phyloP scores from a whole-genome alignment of 2,329 filamentous ascomycete genomes.

The Laburnicola sp. region DNA sequence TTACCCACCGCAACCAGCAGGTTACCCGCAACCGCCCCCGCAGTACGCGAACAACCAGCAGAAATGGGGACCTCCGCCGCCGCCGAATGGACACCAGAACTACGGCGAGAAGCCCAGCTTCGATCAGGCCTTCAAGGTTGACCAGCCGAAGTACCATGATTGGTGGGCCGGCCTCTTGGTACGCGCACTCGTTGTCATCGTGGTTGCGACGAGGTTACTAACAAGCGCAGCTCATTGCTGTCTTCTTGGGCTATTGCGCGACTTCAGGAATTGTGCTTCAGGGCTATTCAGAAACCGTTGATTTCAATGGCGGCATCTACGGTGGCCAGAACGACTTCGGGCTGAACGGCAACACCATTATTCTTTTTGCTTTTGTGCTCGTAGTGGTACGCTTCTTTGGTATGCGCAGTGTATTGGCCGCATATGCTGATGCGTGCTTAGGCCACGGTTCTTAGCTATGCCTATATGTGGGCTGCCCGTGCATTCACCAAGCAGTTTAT shows the following conservation, averaged over 20 bases:
- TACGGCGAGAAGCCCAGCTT: slow-evolving; percentile 60
- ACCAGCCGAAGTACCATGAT: slow-evolving; percentile 87
- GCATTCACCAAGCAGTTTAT: slow-evolving; percentile 87
- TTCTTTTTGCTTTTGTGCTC: slow-evolving; percentile 81
- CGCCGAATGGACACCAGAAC: slow-evolving; percentile 29
- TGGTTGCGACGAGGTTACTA: background rate
- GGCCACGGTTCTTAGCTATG: slow-evolving; percentile 73
- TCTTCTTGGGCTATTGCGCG: slow-evolving; percentile 72
- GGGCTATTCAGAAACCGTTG: slow-evolving; percentile 58
- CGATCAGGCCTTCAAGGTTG: slow-evolving; percentile 79
- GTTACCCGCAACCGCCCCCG: slow-evolving; percentile 38
- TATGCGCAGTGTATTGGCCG: background rate
- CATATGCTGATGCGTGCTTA: background rate
- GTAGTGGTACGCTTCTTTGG: slow-evolving; percentile 49
- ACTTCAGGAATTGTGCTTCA: slow-evolving; percentile 76
- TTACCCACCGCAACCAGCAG: slow-evolving; percentile 22
- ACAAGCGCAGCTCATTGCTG: slow-evolving; percentile 63
- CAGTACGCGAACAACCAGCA: slow-evolving; percentile 29
- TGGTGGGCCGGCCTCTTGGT: slow-evolving; percentile 83
- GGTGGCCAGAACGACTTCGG: slow-evolving; percentile 65
- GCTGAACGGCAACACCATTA: slow-evolving; percentile 80
- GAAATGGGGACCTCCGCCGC: slow-evolving; percentile 34
- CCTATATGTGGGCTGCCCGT: slow-evolving; percentile 75
- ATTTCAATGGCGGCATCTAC: slow-evolving; percentile 73
- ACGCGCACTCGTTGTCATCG: slow-evolving; percentile 13